Conservation (phyloP, 2,329 filamentous ascomycete genomes). For the Microcera coccophila region DNA sequence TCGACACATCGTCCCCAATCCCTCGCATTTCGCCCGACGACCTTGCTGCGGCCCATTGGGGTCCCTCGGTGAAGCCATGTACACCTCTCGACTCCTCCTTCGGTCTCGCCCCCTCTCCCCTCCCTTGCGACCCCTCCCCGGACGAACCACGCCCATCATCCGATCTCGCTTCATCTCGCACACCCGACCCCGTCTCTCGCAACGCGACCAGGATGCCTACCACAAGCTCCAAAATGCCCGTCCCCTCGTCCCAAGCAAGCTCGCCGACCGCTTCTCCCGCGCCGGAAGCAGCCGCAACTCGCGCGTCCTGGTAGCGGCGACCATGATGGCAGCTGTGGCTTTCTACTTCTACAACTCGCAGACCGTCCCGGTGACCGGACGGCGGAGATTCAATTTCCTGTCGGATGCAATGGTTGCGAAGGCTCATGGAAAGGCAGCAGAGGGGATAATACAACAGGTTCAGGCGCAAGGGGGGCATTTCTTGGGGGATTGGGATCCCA, state of each 20-base stretch:
- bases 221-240: slow-evolving; percentile 29
- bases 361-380: slow-evolving; percentile 67
- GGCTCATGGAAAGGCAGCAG: slow-evolving; percentile 23
- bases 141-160: slow-evolving; percentile 2
- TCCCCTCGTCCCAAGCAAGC: slow-evolving; percentile 30
- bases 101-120: slow-evolving; percentile 6
- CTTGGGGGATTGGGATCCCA: slow-evolving; percentile 55
- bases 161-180: slow-evolving; percentile 22
- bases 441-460: slow-evolving; percentile 49
- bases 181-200: slow-evolving; percentile 13
- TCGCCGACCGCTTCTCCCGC: slow-evolving; percentile 24
- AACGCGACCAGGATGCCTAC: slow-evolving; percentile 21
- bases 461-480: slow-evolving; percentile 51
- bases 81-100: slow-evolving; percentile 18
- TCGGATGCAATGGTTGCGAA: slow-evolving; percentile 56
- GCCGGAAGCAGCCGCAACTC: slow-evolving; percentile 30
- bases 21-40: background rate
- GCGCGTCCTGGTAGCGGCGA: slow-evolving; percentile 37
- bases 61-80: slow-evolving; percentile 12
- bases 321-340: slow-evolving; percentile 41
- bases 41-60: slow-evolving; percentile 7
- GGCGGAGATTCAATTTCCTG: slow-evolving; percentile 65
- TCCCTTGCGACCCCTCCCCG: slow-evolving; percentile 7
- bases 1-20: background rate
- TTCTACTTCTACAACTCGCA: slow-evolving; percentile 70